Percentiles rank a stretch among this genome's conserved stretches.
Conservation (phyloP, 768 basidiomycete species). For the Termitomyces sp. region DNA sequence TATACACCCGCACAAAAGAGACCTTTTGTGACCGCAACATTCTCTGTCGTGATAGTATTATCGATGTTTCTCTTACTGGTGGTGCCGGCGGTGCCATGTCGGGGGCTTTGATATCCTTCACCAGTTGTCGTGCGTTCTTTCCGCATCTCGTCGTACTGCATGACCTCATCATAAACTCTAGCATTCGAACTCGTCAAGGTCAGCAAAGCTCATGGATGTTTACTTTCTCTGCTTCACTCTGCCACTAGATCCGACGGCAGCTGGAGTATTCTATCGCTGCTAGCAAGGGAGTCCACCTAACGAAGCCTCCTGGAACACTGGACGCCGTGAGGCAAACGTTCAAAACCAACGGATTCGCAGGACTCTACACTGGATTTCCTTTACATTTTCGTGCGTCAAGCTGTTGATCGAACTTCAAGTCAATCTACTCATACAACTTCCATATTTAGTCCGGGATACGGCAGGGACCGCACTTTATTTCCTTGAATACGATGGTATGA, state of each 20-base stretch:
- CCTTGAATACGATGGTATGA: constrained; percentile 89
- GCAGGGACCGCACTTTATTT: constrained; percentile 90
- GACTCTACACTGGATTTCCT: constrained; percentile 80
- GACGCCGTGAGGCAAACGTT: constrained; percentile 82
- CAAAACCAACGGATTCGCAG: constrained; percentile 53
- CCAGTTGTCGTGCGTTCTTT: constrained; percentile 75
- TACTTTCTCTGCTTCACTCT: constrained; percentile 2
- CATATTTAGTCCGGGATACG: constrained; percentile 74
- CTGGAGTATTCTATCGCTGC: constrained; percentile 90
- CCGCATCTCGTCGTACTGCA: background rate
- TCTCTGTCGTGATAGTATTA: constrained; percentile 52
- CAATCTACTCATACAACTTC: background rate
- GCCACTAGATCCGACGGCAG: constrained; percentile 77
- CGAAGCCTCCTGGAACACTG: constrained; percentile 73
- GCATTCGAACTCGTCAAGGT: constrained; percentile 98
- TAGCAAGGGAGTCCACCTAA: constrained; percentile 65
- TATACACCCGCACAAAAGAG: constrained; percentile 84
- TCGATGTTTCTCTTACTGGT: constrained; percentile 74
- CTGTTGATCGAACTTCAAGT: background rate
- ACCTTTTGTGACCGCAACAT: constrained; percentile 55
- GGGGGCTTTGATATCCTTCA: constrained; percentile 85
- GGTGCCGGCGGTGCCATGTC: constrained; percentile 85
- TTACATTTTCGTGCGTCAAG: constrained; percentile 77
- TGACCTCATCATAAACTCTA: constrained; percentile 15
- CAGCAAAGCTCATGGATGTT: constrained; percentile 8